Base-by-base conservation (phyloP, 2,329 filamentous ascomycete genomes). In the Penicillium sp. region DNA sequence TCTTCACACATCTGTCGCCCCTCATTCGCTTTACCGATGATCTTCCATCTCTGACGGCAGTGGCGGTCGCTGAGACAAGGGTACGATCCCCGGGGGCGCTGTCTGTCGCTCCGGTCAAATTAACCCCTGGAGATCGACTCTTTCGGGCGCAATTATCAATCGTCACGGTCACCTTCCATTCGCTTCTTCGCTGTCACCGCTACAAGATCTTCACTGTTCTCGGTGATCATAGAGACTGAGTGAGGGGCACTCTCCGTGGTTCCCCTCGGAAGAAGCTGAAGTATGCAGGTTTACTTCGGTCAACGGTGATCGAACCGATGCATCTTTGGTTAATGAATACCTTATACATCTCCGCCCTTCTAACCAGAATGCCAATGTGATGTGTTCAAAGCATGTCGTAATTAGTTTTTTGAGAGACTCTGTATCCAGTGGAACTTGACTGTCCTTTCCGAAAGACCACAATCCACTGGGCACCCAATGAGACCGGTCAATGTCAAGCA, bases 21-120 rank as follows among this genome's bases (percentile, higher is more conserved):
- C 42, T 29, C 28, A 21, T n/a, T 45, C 34, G 33, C 53, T 24
- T 49, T 49, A 41, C 52, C 53, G 56, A 55, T 55, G 58, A 62
- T 60, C 59, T 60, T 54, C 57, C 42, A 53, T 39, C 49, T 48
- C 54, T 60, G 59, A 60, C 59, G 59, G 59, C 58, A 60, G 59
- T 61, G 59, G 59, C 59, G 57, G 55, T 52, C 49, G 42, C 36
- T 42, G 23, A 29, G 42, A 58, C 49, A 47, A 47, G 54, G 52
- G 47, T 54, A 44, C 49, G 42, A 39, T 48, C 46, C 48, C 59
- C 51, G 42, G 51, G 43, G 48, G 38, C 38, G 16, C 39, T 41
- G 33, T 8, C 41, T 42, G 16, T 53, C 21, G 51, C 36, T 51
- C 43, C 49, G 56, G 39, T 23, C 21, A 23, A 12, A 23, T 28